Conservation (phyloP, 2,329 filamentous ascomycete genomes). For the Teratosphaeria nubilosa region DNA sequence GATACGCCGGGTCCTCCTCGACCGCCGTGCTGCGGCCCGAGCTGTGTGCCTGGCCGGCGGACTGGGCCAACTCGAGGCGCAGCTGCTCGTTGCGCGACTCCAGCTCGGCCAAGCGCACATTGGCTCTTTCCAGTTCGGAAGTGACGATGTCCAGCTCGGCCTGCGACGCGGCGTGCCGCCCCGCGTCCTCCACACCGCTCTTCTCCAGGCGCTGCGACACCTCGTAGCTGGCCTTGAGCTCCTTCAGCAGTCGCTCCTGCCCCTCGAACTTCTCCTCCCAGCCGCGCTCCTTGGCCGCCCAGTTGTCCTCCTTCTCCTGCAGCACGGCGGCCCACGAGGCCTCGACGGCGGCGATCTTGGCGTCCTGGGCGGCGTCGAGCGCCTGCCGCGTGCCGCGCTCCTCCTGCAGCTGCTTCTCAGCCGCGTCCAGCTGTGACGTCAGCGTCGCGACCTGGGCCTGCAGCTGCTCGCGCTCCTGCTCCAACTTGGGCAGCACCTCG, state of each 20-base stretch:
- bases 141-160: slow-evolving; percentile 91
- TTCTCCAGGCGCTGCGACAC: slow-evolving; percentile 82
- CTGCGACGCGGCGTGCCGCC: slow-evolving; percentile 53
- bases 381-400: slow-evolving; percentile 64
- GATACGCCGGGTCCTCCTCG: slow-evolving; percentile 82
- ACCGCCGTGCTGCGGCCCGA: slow-evolving; percentile 51
- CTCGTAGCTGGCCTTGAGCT: slow-evolving; percentile 94
- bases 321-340: slow-evolving; percentile 81
- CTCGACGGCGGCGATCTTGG: slow-evolving; percentile 80
- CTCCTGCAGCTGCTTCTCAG: slow-evolving; percentile 67
- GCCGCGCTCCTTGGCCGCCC: slow-evolving; percentile 83
- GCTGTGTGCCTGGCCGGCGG: slow-evolving; percentile 59
- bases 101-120: slow-evolving; percentile 74
- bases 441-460: slow-evolving; percentile 66
- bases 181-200: slow-evolving; percentile 43
- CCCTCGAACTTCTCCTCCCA: slow-evolving; percentile 90
- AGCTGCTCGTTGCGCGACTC: slow-evolving; percentile 92
- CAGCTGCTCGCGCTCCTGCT: slow-evolving; percentile 79
- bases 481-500: slow-evolving; percentile 81
- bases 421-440: slow-evolving; percentile 71
- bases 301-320: slow-evolving; percentile 91
- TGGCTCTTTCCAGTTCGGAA: slow-evolving; percentile 84
- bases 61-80: slow-evolving; percentile 79
- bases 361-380: slow-evolving; percentile 67
- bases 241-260: slow-evolving; percentile 82